phyloP scores from a whole-genome alignment of 768 basidiomycete genomes.

The Gymnopilus junonius region DNA sequence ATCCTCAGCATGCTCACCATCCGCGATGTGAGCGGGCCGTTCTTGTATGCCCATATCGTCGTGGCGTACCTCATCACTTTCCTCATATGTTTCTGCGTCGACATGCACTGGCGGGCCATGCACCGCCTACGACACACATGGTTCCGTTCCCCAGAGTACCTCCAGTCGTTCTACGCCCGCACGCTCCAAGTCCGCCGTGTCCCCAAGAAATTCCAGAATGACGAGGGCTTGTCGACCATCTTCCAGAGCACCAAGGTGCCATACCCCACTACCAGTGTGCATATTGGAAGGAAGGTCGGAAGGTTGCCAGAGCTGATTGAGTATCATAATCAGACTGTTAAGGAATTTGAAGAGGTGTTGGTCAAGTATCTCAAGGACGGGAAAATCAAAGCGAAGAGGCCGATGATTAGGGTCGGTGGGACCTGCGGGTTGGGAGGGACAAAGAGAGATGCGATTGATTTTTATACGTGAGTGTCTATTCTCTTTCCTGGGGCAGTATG shows the following conservation, averaged over 20 bases:
- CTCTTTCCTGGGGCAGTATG: not conserved
- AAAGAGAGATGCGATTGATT: slow-evolving; percentile 92
- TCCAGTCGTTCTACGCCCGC: slow-evolving; percentile 90
- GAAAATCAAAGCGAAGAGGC: slow-evolving; percentile 77
- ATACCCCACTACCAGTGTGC: slow-evolving; percentile 90
- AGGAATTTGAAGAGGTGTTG: slow-evolving; percentile 86
- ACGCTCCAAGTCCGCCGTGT: slow-evolving; percentile 86
- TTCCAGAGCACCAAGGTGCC: slow-evolving; percentile 79
- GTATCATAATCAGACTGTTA: slow-evolving; percentile 92
- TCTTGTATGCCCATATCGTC: slow-evolving; percentile 85
- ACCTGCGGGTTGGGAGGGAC: slow-evolving; percentile 82
- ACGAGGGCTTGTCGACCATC: slow-evolving; percentile 79
- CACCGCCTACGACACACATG: slow-evolving; percentile 79
- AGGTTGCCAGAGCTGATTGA: slow-evolving; percentile 90
- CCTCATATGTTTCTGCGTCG: slow-evolving; percentile 72
- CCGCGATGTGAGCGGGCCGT: slow-evolving; percentile 72
- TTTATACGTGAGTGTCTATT: slow-evolving; percentile 72
- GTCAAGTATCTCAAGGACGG: slow-evolving; percentile 91
- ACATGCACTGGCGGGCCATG: slow-evolving; percentile 79
- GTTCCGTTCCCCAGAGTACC: slow-evolving; percentile 91
- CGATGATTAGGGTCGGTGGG: slow-evolving; percentile 79
- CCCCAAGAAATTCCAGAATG: slow-evolving; percentile 79
- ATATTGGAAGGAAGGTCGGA: slow-evolving; percentile 87
- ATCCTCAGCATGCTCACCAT: slow-evolving; percentile 84
- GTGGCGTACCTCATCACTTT: slow-evolving; percentile 82